Percentiles rank a stretch among this genome's conserved stretches.
Evolutionary conservation across 176 grass and related monocot genomes (phyloP).

Genomic region (Chloris gayana): DNA sequence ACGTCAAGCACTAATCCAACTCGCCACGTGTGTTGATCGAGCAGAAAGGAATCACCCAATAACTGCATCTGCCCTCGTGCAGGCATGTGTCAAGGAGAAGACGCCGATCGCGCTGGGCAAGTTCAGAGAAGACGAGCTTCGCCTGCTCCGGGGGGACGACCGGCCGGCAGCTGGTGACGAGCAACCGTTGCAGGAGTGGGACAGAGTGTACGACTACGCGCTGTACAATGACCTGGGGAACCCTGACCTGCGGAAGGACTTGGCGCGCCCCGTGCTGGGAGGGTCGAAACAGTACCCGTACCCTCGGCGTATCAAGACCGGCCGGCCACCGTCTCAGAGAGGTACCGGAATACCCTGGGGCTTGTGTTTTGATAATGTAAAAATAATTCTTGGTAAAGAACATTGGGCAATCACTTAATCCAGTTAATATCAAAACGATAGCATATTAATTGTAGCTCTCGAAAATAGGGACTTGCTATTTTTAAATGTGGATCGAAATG

Average conservation of each 20-base stretch:
- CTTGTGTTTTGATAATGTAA: no score
- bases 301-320: slow-evolving; percentile 54
- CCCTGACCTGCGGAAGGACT: slow-evolving; percentile 18
- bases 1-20: background rate
- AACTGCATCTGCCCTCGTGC: no score
- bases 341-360: no score
- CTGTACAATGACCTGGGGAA: slow-evolving; percentile 58
- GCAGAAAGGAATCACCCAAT: no score
- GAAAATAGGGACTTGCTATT: no score
- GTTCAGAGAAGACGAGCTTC: slow-evolving; percentile 57
- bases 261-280: slow-evolving; percentile 49
- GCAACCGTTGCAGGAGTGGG: slow-evolving; percentile 25
- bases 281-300: slow-evolving; percentile 42
- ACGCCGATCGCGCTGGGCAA: slow-evolving; percentile 32
- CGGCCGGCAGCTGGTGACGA: background rate
- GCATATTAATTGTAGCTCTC: no score
- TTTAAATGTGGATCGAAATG: no score
- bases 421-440: no score
- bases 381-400: no score
- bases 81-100: slow-evolving; percentile 39
- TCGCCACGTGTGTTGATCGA: no score
- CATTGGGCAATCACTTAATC: no score
- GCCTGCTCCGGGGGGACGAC: slow-evolving; percentile 37
- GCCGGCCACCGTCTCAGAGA: slow-evolving; percentile 11
- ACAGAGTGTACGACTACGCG: slow-evolving; percentile 53